Base-by-base conservation (phyloP, 768 basidiomycete species). In the Suillus clintonianus region DNA sequence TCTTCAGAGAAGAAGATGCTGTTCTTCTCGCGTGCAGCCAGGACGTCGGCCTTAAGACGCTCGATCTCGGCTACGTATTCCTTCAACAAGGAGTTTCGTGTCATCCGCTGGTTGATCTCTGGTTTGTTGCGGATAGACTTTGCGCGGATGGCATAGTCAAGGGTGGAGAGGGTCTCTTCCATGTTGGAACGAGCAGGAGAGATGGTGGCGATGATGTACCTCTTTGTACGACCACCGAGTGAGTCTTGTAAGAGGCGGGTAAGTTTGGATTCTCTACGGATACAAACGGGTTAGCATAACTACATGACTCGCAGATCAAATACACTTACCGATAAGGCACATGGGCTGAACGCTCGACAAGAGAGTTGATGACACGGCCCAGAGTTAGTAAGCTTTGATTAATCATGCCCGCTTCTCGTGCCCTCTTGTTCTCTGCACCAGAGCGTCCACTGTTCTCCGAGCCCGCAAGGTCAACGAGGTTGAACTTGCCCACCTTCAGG, bases 211-310 rank as follows among this genome's bases (percentile, higher is more conserved):
- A 99, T 92, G 72, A 99, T 95, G 70, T 94, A 97, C 0, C 97
- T 99, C 79, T 98, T 99, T 7, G 97, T 99, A 37, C 89, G 86
- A 0, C 97, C 97, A 8, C 97, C 97, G 5, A 99, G 83, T n/a
- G 97, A 99, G 77, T 99, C 97, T 89, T 99, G 97, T 5, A 99
- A 84, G 11, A 99, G 84, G 41, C 97, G 92, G 15, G 97, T 99
- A 59, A 99, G 89, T 73, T 99, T 99, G 3, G 97, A 98, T 77
- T 99, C 97, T 32, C 95, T 93, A 70, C 11, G n/a, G 60, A 45
- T 10, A 54, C 14, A 7, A n/a, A 30, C 1, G 10, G 10, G 45
- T 48, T 9, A 48, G 32, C 13, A 39, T 36, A 30, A 17, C 8
- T 53, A n/a, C 13, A 32, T n/a, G 13, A 50, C 41, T n/a, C 2